Percentiles rank a stretch among this genome's conserved stretches.
These are phyloP conservation scores for Ramularia collo-cygni DNA, from an alignment of 2,329 filamentous ascomycete species.

Conservation along the genomic window DNA sequence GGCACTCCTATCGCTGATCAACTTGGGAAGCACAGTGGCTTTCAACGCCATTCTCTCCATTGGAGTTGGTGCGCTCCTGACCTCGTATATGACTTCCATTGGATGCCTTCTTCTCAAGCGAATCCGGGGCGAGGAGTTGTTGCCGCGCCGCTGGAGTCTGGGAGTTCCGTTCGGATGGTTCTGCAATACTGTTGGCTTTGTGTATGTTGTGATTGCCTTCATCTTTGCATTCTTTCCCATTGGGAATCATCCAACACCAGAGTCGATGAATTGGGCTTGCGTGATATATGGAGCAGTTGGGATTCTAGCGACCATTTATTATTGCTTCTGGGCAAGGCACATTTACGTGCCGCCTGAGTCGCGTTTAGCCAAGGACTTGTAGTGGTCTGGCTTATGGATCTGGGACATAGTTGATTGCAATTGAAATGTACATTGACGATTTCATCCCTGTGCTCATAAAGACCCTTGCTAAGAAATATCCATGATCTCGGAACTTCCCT, in stretches of 20 bases:
- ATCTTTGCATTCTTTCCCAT: slow-evolving; percentile 24
- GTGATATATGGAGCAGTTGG: slow-evolving; percentile 17
- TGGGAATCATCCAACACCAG: slow-evolving; percentile 16
- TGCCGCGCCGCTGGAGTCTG: slow-evolving; percentile 20
- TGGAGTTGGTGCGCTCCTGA: slow-evolving; percentile 31
- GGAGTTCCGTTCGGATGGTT: slow-evolving; percentile 18
- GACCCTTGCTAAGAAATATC: too few species aligned
- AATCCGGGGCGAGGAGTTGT: slow-evolving; percentile 20
- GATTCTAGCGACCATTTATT: slow-evolving; percentile 16
- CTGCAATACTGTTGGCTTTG: slow-evolving; percentile 20
- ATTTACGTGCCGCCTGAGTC: slow-evolving; percentile 23
- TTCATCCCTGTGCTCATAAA: too few species aligned
- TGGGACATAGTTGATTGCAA: not conserved
- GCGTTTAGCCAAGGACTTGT: slow-evolving; percentile 18
- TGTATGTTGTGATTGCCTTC: slow-evolving; percentile 18
- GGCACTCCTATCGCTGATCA: slow-evolving; percentile 21
- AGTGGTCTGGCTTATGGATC: slow-evolving; percentile 2
- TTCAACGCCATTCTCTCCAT: slow-evolving; percentile 37
- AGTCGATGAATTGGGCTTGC: slow-evolving; percentile 24
- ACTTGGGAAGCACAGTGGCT: slow-evolving; percentile 34
- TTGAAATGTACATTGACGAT: too few species aligned
- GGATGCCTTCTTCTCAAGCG: slow-evolving; percentile 22
- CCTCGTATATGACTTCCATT: slow-evolving; percentile 23
- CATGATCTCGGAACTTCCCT: too few species aligned
- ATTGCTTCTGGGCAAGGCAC: slow-evolving; percentile 25